Percentiles rank a stretch among this genome's conserved stretches.
These are phyloP conservation scores for Ulota crispa DNA, from an alignment of 225 moss, liverwort and hornwort species.

Conservation along the genomic window DNA sequence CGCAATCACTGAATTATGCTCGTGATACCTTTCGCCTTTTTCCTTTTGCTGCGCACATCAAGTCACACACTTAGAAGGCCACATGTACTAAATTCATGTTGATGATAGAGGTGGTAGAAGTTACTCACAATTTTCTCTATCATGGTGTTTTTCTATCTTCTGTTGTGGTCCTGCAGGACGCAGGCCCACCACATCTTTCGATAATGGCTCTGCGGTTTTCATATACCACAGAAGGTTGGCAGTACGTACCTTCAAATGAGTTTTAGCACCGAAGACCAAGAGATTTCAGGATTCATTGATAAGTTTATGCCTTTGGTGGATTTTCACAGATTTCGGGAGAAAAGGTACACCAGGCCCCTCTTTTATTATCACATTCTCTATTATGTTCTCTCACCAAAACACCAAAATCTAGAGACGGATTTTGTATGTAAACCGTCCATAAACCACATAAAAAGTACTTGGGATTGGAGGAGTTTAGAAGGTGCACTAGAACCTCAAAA, in stretches of 20 bases:
- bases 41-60: conserved; percentile 9
- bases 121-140: not conserved
- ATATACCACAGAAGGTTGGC: not conserved
- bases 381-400: no score
- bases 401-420: no score
- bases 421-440: no score
- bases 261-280: not conserved
- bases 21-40: conserved; percentile 4
- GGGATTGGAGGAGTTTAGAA: no score
- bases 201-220: not conserved
- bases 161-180: not conserved
- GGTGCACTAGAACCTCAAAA: no score
- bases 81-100: not conserved
- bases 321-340: no score
- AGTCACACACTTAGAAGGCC: not conserved
- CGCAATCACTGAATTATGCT: not conserved
- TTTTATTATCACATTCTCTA: no score
- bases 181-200: not conserved
- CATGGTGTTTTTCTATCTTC: not conserved
- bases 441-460: no score
- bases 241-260: not conserved
- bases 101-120: not conserved
- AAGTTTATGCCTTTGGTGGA: no score
- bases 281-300: not conserved
- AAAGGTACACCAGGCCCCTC: no score